These are phyloP conservation scores for Xylaria sp. DNA, from an alignment of 2,329 filamentous ascomycete genomes.

Conservation along the genomic window DNA sequence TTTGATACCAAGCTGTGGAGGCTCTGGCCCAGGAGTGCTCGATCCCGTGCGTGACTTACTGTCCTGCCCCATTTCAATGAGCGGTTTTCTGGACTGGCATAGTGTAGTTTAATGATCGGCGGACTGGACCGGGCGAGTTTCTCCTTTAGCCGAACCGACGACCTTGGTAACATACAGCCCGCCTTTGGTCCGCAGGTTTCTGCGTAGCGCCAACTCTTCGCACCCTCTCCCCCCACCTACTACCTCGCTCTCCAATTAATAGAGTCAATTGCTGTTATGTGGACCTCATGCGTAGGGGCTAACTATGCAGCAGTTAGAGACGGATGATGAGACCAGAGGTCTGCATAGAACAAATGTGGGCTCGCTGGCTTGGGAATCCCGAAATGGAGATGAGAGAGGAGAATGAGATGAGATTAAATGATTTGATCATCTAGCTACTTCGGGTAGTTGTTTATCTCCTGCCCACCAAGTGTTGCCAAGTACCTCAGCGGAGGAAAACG, in stretches of 20 bases:
- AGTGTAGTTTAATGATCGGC: conserved; percentile 7
- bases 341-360: conserved; percentile 12
- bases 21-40: background rate
- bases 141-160: conserved; percentile 9
- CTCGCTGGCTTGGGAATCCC: conserved; percentile 10
- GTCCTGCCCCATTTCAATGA: conserved; percentile 6
- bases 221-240: conserved; percentile 30
- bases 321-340: conserved; percentile 14
- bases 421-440: conserved; percentile 27
- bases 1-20: background rate
- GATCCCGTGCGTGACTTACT: conserved; percentile 9
- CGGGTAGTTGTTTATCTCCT: conserved; percentile 14
- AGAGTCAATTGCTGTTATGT: conserved; percentile 22
- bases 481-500: conserved; percentile 2
- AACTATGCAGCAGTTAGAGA: conserved; percentile 17
- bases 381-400: conserved; percentile 2
- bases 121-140: conserved; percentile 14
- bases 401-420: conserved; percentile 8
- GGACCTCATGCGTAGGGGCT: conserved; percentile 13
- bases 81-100: conserved; percentile 27
- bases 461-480: background rate
- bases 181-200: conserved; percentile 25
- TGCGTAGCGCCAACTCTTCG: conserved; percentile 23
- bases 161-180: conserved; percentile 14
- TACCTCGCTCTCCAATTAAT: conserved; percentile 25